Conservation (phyloP, 768 basidiomycete genomes). For the Pulveroboletus sp. region DNA sequence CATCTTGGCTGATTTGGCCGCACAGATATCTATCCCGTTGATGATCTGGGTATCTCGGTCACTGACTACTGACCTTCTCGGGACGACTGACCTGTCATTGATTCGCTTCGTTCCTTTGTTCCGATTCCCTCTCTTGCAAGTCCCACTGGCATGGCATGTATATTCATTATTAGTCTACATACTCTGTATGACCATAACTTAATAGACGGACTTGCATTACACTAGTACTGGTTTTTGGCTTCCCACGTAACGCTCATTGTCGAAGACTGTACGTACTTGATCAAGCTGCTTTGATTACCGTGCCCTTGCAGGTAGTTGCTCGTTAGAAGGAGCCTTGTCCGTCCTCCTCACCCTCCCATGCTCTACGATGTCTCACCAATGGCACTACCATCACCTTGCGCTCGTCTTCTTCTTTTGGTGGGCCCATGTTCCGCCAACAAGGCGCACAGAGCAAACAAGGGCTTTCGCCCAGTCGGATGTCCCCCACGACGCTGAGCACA, state of each 20-base stretch:
- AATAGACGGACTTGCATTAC: slow-evolving; percentile 25
- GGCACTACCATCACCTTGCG: slow-evolving; percentile 47
- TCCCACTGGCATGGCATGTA: slow-evolving; percentile 12
- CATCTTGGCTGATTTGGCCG: slow-evolving; percentile 11
- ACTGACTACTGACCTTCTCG: neutral
- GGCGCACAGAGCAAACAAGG: slow-evolving; percentile 69
- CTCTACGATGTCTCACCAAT: slow-evolving; percentile 41
- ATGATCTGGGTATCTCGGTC: neutral
- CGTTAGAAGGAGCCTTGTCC: neutral
- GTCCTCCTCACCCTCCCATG: slow-evolving; percentile 14
- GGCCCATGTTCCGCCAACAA: slow-evolving; percentile 73
- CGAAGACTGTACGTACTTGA: no score
- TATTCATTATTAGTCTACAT: slow-evolving; percentile 13
- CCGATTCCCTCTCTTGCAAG: neutral
- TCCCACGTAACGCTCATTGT: slow-evolving; percentile 9
- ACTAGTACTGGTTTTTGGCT: slow-evolving; percentile 1
- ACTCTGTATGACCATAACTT: slow-evolving; percentile 23
- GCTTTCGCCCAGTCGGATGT: slow-evolving; percentile 72
- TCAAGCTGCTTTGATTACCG: no score
- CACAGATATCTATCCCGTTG: slow-evolving; percentile 1
- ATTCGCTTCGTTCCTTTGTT: slow-evolving; percentile 12
- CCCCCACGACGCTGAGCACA: slow-evolving; percentile 60
- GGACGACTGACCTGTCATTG: slow-evolving; percentile 1
- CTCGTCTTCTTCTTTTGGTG: slow-evolving; percentile 37
- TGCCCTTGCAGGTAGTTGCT: no score